Evolutionary conservation across 371 early-diverging fungal species (phyloP), one percentile per base, ranked within the genome.

Genomic region (Mortierella sp.): DNA sequence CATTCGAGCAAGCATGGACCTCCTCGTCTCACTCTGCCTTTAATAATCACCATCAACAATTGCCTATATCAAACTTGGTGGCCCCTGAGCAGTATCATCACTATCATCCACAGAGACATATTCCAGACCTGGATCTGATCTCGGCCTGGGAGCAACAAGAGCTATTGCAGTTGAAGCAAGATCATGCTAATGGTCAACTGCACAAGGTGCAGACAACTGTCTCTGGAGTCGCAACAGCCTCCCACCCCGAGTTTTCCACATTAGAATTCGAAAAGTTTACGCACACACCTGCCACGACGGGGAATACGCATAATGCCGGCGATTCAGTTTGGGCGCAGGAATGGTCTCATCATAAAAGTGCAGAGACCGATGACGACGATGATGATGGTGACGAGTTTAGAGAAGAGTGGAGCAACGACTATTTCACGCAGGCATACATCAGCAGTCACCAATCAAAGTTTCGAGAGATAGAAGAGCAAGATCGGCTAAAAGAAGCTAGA

Each of bases 321-420:
- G 62, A 66, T 64, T 61, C 43, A 2, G 51, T 52, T 11, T 77
- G 77, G 77, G 65, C 68, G 12, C 67, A 72, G 30, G 72, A 72
- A 47, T 70, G 65, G 72, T 61, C 66, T 0, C 52, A 62, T 28
- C 64, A 64, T 5, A 12, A 22, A 52, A 24, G 54, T 28, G 20
- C 10, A n/a, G 49, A 63, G 30, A 8, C 35, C 9, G 72, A 69
- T 0, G 72, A 74, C 0, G 74, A 72, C 1, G 72, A 75, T 0
- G 81, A 75, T 16, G 75, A 71, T 0, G 75, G 65, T 5, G 81
- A 81, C 30, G 81, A 81, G 57, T 81, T 72, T 43, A 57, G 81
- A 28, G 75, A 81, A 61, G 81, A 81, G n/a, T 81, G 81, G 81
- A 81, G 64, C 55, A 81, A 81, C 35, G 81, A 81, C 28, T 51